phyloP scores from a whole-genome alignment of 192 early-diverging fungal species.

The Backusella tuberculispora region DNA sequence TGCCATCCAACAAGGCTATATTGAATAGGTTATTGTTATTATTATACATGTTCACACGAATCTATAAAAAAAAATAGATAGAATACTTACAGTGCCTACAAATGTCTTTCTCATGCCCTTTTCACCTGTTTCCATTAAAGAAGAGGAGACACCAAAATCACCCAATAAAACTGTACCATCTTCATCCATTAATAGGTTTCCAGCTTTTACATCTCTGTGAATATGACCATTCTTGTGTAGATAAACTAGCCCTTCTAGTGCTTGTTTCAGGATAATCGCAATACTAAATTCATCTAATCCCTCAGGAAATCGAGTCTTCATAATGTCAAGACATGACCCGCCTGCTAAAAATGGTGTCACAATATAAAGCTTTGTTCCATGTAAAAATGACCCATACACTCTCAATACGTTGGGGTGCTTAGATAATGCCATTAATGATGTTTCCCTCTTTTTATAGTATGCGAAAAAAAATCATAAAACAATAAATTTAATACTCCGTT shows the following conservation, averaged over 20 bases:
- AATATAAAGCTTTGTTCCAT: slow-evolving; percentile 78
- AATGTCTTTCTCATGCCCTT: slow-evolving; percentile 68
- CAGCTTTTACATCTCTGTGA: slow-evolving; percentile 76
- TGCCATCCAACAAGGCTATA: slow-evolving; percentile 66
- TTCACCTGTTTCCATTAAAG: slow-evolving; percentile 67
- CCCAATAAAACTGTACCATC: slow-evolving; percentile 65
- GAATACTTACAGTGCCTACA: slow-evolving; percentile 63
- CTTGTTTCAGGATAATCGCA: slow-evolving; percentile 82
- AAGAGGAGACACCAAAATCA: slow-evolving; percentile 74
- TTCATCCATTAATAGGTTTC: slow-evolving; percentile 69
- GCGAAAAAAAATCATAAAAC: background rate
- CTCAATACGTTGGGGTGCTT: slow-evolving; percentile 84
- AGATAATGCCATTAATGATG: slow-evolving; percentile 83
- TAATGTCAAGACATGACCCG: slow-evolving; percentile 88
- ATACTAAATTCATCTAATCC: slow-evolving; percentile 84
- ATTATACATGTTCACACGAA: background rate
- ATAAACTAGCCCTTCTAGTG: slow-evolving; percentile 66
- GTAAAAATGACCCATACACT: slow-evolving; percentile 86
- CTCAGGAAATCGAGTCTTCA: slow-evolving; percentile 81
- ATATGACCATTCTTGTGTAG: slow-evolving; percentile 71
- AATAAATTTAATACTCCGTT: background rate
- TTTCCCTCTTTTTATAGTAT: slow-evolving; percentile 63
- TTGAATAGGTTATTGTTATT: background rate
- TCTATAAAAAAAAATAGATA: background rate
- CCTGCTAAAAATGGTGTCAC: slow-evolving; percentile 74